Conservation (phyloP, 2,329 filamentous ascomycete genomes). For the Polytolypa hystricis region DNA sequence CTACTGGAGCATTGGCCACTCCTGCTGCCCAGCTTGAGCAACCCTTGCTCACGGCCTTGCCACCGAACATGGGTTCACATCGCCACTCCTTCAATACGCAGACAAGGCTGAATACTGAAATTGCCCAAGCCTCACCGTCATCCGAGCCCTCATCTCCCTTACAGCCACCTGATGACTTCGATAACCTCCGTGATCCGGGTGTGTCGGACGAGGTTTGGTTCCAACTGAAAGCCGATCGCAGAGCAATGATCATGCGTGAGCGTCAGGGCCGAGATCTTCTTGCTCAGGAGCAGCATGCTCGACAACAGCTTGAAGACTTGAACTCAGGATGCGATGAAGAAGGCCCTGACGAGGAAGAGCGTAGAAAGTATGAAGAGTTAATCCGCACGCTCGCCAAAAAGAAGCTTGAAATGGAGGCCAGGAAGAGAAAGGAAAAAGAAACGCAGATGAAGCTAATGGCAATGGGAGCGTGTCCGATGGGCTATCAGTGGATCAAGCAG, state of each 20-base stretch:
- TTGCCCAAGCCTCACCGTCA: no score
- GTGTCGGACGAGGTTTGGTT: conserved; percentile 53
- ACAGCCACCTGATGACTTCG: neutral
- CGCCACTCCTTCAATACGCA: neutral
- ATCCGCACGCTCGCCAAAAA: conserved; percentile 32
- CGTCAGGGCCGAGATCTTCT: conserved; percentile 3
- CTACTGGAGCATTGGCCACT: neutral
- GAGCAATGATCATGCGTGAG: conserved; percentile 9
- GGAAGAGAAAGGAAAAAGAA: conserved; percentile 28
- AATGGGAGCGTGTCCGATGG: conserved; percentile 46
- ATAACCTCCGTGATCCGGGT: conserved; percentile 41
- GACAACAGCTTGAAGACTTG: neutral
- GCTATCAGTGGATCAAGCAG: conserved; percentile 53
- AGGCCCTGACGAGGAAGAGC: conserved; percentile 17
- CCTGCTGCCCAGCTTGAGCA: neutral
- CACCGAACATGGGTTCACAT: neutral
- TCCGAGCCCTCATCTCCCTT: neutral
- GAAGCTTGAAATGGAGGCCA: conserved; percentile 28
- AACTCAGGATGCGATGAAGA: neutral
- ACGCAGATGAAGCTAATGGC: conserved; percentile 38
- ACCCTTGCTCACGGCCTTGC: neutral
- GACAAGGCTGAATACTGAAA: neutral
- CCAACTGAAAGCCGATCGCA: conserved; percentile 44
- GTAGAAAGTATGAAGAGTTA: conserved; percentile 20
- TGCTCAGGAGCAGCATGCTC: conserved; percentile 9